Evolutionary conservation across 371 early-diverging fungal species (phyloP).

Genomic region (Apophysomyces elegans): DNA sequence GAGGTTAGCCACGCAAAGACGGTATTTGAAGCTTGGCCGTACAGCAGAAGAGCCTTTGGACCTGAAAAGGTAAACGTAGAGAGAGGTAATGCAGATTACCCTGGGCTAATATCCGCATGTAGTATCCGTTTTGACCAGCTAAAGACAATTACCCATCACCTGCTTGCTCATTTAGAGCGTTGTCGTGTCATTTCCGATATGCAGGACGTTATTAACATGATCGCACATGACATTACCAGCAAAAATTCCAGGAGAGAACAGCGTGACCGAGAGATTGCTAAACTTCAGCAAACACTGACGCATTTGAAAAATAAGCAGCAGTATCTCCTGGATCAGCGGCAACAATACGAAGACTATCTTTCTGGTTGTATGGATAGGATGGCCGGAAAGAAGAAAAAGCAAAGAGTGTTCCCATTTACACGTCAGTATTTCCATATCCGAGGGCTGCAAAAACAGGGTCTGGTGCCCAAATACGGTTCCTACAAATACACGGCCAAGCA

Average conservation of each 20-base stretch:
- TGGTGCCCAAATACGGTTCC: constrained; percentile 95
- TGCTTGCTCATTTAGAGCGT: constrained; percentile 43
- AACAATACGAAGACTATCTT: constrained; percentile 90
- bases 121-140: constrained; percentile 42
- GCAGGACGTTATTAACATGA: constrained; percentile 90
- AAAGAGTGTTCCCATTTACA: constrained; percentile 84
- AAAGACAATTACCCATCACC: constrained; percentile 36
- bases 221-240: constrained; percentile 91
- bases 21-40: constrained; percentile 37
- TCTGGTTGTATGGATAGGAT: constrained; percentile 87
- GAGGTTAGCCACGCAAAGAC: constrained; percentile 25
- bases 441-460: constrained; percentile 82
- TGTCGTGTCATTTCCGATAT: constrained; percentile 57
- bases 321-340: constrained; percentile 85
- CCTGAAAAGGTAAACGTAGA: constrained; percentile 31
- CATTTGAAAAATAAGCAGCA: constrained; percentile 81
- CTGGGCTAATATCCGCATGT: background rate
- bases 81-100: background rate
- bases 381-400: constrained; percentile 76
- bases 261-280: constrained; percentile 73
- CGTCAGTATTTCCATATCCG: constrained; percentile 93
- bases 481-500: constrained; percentile 96
- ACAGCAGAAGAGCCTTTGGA: constrained; percentile 34
- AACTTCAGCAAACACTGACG: constrained; percentile 76
- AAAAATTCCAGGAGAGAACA: constrained; percentile 87